Evolutionary conservation across 345 rosid species (phyloP).

Genomic region (Salix purpurea): DNA sequence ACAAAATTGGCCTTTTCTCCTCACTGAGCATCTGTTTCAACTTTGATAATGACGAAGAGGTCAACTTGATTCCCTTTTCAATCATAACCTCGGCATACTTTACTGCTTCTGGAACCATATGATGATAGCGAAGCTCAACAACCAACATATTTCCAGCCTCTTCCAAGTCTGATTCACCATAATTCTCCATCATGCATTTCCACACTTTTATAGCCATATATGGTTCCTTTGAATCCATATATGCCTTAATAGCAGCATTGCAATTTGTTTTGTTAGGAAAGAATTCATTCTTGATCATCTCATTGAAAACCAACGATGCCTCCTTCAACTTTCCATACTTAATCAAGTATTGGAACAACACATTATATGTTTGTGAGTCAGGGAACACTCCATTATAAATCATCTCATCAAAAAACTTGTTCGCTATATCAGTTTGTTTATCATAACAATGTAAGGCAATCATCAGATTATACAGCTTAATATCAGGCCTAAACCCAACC

Average conservation of each 20-base stretch:
- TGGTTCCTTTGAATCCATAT: slow-evolving; percentile 34
- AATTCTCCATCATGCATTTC: slow-evolving; percentile 47
- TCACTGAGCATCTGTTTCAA: slow-evolving; percentile 39
- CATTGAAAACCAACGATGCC: slow-evolving; percentile 35
- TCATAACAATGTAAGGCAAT: slow-evolving; percentile 39
- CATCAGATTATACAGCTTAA: slow-evolving; percentile 44
- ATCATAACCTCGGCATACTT: slow-evolving; percentile 54
- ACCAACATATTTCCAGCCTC: slow-evolving; percentile 50
- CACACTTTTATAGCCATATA: slow-evolving; percentile 44
- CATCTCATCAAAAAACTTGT: slow-evolving; percentile 50
- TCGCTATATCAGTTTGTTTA: slow-evolving; percentile 28
- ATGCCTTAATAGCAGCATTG: slow-evolving; percentile 32
- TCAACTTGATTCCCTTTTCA: slow-evolving; percentile 46
- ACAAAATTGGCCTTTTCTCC: slow-evolving; percentile 31
- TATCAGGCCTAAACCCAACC: slow-evolving; percentile 40
- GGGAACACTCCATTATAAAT: slow-evolving; percentile 47
- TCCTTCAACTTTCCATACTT: slow-evolving; percentile 40
- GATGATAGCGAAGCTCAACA: slow-evolving; percentile 39
- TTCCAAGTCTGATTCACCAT: slow-evolving; percentile 36
- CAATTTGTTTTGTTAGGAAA: slow-evolving; percentile 38
- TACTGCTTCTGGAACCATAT: slow-evolving; percentile 55
- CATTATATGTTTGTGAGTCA: slow-evolving; percentile 38
- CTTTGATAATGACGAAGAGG: slow-evolving; percentile 36
- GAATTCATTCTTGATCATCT: slow-evolving; percentile 53
- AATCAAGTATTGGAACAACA: slow-evolving; percentile 42